Percentiles rank a stretch among this genome's conserved stretches.
Evolutionary conservation across 2,329 filamentous ascomycete genomes (phyloP).

Genomic region (Nothomitra cinnamomea): DNA sequence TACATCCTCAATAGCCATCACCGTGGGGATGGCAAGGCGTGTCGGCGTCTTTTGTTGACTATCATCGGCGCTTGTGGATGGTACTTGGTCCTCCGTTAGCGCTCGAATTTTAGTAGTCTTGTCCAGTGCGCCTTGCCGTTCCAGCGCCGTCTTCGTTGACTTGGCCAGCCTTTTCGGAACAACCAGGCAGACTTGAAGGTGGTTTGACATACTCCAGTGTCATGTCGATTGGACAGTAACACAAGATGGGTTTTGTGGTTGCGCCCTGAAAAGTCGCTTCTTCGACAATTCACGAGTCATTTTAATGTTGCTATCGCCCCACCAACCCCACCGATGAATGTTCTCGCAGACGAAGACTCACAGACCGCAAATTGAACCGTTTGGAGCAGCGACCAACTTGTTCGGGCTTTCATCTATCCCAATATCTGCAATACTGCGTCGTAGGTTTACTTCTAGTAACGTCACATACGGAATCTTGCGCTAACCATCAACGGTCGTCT

Average conservation of each 20-base stretch:
- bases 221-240: not conserved
- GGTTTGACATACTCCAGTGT: not conserved
- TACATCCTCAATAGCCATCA: not conserved
- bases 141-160: slow-evolving; percentile 22
- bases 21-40: not conserved
- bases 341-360: not conserved
- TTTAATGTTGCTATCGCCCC: not conserved
- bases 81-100: slow-evolving; percentile 5
- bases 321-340: not conserved
- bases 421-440: not conserved
- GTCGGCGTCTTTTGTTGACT: not conserved
- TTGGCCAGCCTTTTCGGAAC: slow-evolving; percentile 22
- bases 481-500: not conserved
- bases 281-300: not conserved
- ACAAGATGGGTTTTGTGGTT: not conserved
- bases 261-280: not conserved
- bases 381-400: not conserved
- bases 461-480: not conserved
- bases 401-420: not conserved
- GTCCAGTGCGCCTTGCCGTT: slow-evolving; percentile 17
- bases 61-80: not conserved
- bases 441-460: not conserved
- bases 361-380: not conserved
- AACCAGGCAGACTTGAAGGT: slow-evolving; percentile 7
- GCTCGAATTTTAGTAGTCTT: slow-evolving; percentile 16